Evolutionary conservation across 2,329 filamentous ascomycete genomes (phyloP).

Genomic region (Aspergillus latus): DNA sequence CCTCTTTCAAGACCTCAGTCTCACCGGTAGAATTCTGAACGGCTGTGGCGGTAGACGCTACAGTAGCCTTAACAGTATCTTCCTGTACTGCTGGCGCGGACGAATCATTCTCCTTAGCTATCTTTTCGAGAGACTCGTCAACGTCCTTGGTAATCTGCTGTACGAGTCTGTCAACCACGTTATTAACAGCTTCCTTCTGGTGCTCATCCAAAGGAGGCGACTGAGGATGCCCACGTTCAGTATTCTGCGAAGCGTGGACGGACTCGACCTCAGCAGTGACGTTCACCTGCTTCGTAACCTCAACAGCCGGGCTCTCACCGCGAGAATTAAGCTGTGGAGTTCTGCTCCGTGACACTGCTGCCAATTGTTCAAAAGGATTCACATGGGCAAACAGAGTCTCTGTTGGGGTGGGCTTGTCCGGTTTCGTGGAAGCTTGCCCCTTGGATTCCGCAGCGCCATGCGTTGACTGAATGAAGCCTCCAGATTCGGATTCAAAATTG

Average conservation of each 20-base stretch:
- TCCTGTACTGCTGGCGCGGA: slow-evolving; percentile 33
- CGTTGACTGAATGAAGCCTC: slow-evolving; percentile 10
- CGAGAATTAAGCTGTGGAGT: slow-evolving; percentile 51
- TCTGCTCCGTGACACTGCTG: slow-evolving; percentile 62
- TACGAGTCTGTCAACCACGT: slow-evolving; percentile 67
- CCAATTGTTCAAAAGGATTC: slow-evolving; percentile 70
- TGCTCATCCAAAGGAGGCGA: slow-evolving; percentile 32
- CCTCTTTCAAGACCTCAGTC: slow-evolving; percentile 56
- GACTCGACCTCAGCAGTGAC: slow-evolving; percentile 24
- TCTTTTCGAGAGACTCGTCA: slow-evolving; percentile 63
- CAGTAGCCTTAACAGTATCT: slow-evolving; percentile 38
- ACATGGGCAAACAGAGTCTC: slow-evolving; percentile 65
- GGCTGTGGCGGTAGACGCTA: slow-evolving; percentile 32
- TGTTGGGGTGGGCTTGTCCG: slow-evolving; percentile 36
- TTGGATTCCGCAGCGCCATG: slow-evolving; percentile 19
- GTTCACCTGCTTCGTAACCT: slow-evolving; percentile 26
- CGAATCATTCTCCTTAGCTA: slow-evolving; percentile 54
- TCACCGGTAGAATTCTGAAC: slow-evolving; percentile 46
- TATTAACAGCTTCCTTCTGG: slow-evolving; percentile 66
- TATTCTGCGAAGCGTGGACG: slow-evolving; percentile 13
- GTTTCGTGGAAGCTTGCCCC: slow-evolving; percentile 24
- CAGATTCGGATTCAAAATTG: slow-evolving; percentile 20
- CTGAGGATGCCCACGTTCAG: slow-evolving; percentile 18
- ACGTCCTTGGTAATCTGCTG: slow-evolving; percentile 60
- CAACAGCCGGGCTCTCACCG: slow-evolving; percentile 42